These are phyloP conservation scores for Suillus placidus DNA, from an alignment of 768 basidiomycete genomes.

Conservation along the genomic window DNA sequence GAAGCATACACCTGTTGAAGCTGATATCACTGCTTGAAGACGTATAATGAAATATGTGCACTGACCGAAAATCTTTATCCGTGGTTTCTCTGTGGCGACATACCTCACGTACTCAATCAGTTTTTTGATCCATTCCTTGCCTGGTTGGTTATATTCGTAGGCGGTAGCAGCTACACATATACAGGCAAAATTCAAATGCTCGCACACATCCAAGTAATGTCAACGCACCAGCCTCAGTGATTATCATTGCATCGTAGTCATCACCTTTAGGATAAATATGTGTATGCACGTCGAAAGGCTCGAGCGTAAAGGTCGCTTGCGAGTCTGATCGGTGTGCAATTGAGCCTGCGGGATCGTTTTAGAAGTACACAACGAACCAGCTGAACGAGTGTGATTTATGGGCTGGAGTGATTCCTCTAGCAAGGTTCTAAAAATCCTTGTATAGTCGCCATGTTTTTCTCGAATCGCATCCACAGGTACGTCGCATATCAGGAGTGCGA, in stretches of 20 bases:
- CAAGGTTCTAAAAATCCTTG: slow-evolving; percentile 49
- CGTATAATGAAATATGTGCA: too few species aligned
- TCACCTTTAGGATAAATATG: slow-evolving; percentile 62
- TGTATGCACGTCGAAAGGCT: slow-evolving; percentile 69
- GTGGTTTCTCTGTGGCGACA: slow-evolving; percentile 52
- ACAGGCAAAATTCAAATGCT: background rate
- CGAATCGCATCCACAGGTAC: slow-evolving; percentile 49
- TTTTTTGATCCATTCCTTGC: slow-evolving; percentile 67
- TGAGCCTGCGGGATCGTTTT: background rate
- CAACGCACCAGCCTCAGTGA: slow-evolving; percentile 82
- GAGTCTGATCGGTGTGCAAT: background rate
- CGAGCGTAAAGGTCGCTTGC: slow-evolving; percentile 50
- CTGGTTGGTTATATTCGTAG: slow-evolving; percentile 53
- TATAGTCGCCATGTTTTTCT: slow-evolving; percentile 58
- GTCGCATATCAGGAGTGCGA: slow-evolving; percentile 73
- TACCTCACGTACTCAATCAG: slow-evolving; percentile 62
- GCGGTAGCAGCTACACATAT: slow-evolving; percentile 66
- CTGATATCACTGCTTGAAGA: background rate
- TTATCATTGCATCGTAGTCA: slow-evolving; percentile 68
- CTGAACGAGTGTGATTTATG: slow-evolving; percentile 6
- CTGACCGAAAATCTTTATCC: slow-evolving; percentile 75
- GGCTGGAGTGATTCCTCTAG: slow-evolving; percentile 40
- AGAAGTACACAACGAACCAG: slow-evolving; percentile 10
- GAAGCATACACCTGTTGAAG: slow-evolving; percentile 76
- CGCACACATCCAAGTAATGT: background rate